Evolutionary conservation across 2,329 filamentous ascomycete genomes (phyloP).

Genomic region (Albophoma yamanashiensis): DNA sequence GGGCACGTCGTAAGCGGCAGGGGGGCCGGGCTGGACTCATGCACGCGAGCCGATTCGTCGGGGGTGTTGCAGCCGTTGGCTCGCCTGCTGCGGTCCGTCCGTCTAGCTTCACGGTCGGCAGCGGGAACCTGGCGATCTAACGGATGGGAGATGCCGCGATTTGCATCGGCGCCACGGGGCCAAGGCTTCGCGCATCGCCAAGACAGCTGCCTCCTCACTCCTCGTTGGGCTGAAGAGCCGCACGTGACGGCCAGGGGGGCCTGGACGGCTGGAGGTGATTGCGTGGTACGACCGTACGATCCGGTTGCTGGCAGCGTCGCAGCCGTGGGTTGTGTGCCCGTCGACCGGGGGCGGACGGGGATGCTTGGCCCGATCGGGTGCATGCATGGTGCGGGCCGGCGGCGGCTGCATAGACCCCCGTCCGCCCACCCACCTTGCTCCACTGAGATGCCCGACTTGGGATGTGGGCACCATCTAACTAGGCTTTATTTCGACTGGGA

Average conservation of each 20-base stretch:
- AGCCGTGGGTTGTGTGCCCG: background rate
- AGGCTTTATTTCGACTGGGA: too few species aligned
- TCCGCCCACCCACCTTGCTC: too few species aligned
- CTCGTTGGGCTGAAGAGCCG: background rate
- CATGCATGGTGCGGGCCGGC: background rate
- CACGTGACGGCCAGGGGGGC: background rate
- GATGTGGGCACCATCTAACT: too few species aligned
- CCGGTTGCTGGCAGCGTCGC: background rate
- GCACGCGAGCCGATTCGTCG: background rate
- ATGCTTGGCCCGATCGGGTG: background rate
- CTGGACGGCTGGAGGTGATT: background rate
- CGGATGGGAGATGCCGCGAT: background rate
- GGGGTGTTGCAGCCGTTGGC: background rate
- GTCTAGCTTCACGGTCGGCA: background rate
- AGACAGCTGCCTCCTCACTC: background rate
- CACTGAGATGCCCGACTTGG: too few species aligned
- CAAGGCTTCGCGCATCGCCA: background rate
- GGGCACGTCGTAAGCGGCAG: background rate
- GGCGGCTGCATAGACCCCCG: too few species aligned
- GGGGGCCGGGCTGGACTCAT: background rate
- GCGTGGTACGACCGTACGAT: too few species aligned
- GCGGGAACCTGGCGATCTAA: background rate
- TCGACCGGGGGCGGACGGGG: too few species aligned
- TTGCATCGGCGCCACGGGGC: background rate
- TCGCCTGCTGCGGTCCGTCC: too few species aligned